These are phyloP conservation scores for Fusarium tjaetaba DNA, from an alignment of 2,329 filamentous ascomycete genomes.

Conservation along the genomic window DNA sequence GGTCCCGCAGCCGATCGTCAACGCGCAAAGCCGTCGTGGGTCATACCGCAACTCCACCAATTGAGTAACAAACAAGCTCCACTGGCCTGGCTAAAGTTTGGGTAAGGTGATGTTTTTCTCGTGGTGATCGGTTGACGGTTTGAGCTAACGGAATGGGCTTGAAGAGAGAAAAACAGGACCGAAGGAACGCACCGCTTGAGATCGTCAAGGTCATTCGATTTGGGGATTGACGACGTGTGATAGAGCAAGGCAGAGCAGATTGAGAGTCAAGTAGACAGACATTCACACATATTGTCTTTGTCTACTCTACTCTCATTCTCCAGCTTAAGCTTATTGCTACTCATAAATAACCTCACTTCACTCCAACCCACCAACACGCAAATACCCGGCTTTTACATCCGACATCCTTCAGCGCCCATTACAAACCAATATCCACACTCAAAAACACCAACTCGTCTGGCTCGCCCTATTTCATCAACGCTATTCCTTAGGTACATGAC, in stretches of 20 bases:
- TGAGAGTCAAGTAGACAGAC: background rate
- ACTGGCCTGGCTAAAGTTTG: constrained; percentile 12
- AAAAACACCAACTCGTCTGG: background rate
- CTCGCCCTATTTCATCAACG: constrained; percentile 13
- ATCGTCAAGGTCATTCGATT: constrained; percentile 21
- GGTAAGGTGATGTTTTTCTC: constrained; percentile 26
- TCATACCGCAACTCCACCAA: background rate
- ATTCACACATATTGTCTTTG: background rate
- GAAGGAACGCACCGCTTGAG: constrained; percentile 16
- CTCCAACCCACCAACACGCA: background rate
- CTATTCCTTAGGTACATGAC: constrained; percentile 41
- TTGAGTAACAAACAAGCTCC: background rate
- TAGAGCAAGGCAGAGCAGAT: background rate
- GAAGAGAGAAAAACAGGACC: background rate
- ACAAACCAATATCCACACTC: constrained; percentile 9
- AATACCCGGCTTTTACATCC: constrained; percentile 16
- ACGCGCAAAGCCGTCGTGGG: constrained; percentile 1
- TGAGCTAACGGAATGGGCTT: constrained; percentile 8
- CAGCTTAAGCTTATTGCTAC: background rate
- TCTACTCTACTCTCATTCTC: background rate
- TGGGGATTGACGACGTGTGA: background rate
- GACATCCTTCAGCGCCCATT: background rate
- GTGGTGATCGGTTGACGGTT: constrained; percentile 8
- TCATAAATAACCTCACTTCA: background rate
- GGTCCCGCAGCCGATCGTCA: constrained; percentile 18